Percentiles rank a stretch among this genome's conserved stretches.
Evolutionary conservation across 106 monocot genomes (phyloP).

Genomic region (Dendrobium nobile): DNA sequence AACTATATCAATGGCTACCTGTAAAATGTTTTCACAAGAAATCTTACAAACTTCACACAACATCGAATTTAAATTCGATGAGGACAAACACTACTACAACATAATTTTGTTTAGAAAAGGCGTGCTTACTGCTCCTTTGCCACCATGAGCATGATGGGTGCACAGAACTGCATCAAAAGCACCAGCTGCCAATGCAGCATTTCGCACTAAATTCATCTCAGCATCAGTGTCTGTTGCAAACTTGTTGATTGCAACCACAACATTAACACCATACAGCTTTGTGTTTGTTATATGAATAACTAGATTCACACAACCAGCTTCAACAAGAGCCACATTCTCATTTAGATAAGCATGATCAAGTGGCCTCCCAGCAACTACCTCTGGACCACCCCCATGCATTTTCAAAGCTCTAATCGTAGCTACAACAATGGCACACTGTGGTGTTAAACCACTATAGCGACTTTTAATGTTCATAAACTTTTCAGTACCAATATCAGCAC

Average conservation of each 20-base stretch:
- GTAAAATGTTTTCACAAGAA: too few relatives aligned
- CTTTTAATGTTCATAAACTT: slow-evolving; percentile 99
- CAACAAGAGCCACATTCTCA: slow-evolving; percentile 81
- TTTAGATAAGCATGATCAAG: slow-evolving; percentile 75
- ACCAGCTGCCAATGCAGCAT: slow-evolving; percentile 73
- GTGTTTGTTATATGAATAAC: slow-evolving; percentile 68
- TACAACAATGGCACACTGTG: slow-evolving; percentile 88
- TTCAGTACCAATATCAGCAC: slow-evolving; percentile 94
- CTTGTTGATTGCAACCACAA: slow-evolving; percentile 91
- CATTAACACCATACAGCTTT: slow-evolving; percentile 88
- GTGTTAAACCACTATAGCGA: slow-evolving; percentile 71
- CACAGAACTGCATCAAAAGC: slow-evolving; percentile 98
- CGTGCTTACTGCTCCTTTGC: slow-evolving; percentile 85
- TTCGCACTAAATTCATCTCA: slow-evolving; percentile 77
- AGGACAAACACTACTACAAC: too few relatives aligned
- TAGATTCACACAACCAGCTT: slow-evolving; percentile 91
- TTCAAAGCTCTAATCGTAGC: slow-evolving; percentile 92
- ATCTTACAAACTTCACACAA: too few relatives aligned
- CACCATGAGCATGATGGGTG: slow-evolving; percentile 94
- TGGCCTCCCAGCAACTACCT: slow-evolving; percentile 90
- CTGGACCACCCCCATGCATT: slow-evolving; percentile 99
- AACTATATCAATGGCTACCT: too few relatives aligned
- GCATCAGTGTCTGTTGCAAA: slow-evolving; percentile 88
- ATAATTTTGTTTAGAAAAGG: background rate
- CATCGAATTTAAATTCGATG: too few relatives aligned